Base-by-base conservation (phyloP, 306 rosid species). In the Quercus parvula region DNA sequence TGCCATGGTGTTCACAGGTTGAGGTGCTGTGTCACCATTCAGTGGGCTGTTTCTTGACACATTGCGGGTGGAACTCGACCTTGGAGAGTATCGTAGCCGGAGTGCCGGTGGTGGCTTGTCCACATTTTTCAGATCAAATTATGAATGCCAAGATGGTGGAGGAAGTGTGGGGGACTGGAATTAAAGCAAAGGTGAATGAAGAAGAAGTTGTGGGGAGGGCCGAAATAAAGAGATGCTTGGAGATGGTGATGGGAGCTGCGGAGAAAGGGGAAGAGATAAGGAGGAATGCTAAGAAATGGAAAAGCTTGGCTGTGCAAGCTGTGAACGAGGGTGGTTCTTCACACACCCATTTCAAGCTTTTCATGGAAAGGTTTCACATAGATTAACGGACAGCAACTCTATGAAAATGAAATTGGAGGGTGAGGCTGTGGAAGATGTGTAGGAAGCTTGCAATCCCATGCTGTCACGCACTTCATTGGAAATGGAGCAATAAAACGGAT, bases 11-110 rank as follows among this genome's bases (percentile, higher is more conserved):
- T 59, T 74, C 79, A 0, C 97, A 92, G 12, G 70, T 87, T 66
- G 94, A 90, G 72, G 90, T 92, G 10, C 56, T 92, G 17, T 83
- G 90, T 0, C 91, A 85, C 67, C 30, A 62, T 31, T 89, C 91
- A 1, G 25, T 86, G 63, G 91, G 93, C 8, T 91, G 93, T 73
- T 91, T 87, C 51, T 22, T 89, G 70, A 84, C 81, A 1, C 93
- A 91, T 3, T 84, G 88, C 11, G 96, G 96, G 19, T 91, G 93
- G 96, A 89, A 91, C 64, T 89, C 93, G 0, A 84, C 85, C 0
- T 3, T 79, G 70, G 96, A 91, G 69, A 83, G 91, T 58, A 70
- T 91, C 44, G 74, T 33, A 13, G 69, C 81, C 0, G 93, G 93
- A 55, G 86, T 89, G 19, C 91, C 96, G 1, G n/a, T 77, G 80